phyloP scores from a whole-genome alignment of 2,329 filamentous ascomycete species.

The Hirsutella minnesotensis region DNA sequence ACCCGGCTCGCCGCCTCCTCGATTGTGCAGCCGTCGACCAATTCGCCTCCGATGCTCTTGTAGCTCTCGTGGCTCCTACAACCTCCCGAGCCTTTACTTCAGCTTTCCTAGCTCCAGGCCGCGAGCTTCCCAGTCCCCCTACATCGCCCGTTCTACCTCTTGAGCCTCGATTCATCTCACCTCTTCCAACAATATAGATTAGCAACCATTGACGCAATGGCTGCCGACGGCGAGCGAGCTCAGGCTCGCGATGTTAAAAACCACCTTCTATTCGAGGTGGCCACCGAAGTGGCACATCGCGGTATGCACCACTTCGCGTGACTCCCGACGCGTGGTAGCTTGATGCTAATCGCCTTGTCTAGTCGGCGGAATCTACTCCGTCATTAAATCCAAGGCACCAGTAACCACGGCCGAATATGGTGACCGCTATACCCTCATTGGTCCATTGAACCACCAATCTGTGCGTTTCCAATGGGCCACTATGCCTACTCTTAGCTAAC shows the following conservation, averaged over 20 bases:
- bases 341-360: background rate
- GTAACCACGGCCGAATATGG: constrained; percentile 98
- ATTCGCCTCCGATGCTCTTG: no score
- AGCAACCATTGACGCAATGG: constrained; percentile 26
- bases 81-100: no score
- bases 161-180: background rate
- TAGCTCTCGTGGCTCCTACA: no score
- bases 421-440: constrained; percentile 89
- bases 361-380: constrained; percentile 98
- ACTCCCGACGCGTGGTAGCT: constrained; percentile 6
- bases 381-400: constrained; percentile 96
- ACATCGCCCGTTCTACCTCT: background rate
- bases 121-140: no score
- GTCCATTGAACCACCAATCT: constrained; percentile 82
- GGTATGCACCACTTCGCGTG: constrained; percentile 38
- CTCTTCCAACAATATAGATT: background rate
- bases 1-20: no score
- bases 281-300: constrained; percentile 94
- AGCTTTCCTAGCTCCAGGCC: no score
- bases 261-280: constrained; percentile 91
- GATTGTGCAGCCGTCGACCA: no score
- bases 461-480: constrained; percentile 35
- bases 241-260: constrained; percentile 70
- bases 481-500: constrained; percentile 3
- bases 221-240: constrained; percentile 26